Conservation (phyloP, 495 filamentous ascomycete species). For the Talaromyces adpressus region DNA sequence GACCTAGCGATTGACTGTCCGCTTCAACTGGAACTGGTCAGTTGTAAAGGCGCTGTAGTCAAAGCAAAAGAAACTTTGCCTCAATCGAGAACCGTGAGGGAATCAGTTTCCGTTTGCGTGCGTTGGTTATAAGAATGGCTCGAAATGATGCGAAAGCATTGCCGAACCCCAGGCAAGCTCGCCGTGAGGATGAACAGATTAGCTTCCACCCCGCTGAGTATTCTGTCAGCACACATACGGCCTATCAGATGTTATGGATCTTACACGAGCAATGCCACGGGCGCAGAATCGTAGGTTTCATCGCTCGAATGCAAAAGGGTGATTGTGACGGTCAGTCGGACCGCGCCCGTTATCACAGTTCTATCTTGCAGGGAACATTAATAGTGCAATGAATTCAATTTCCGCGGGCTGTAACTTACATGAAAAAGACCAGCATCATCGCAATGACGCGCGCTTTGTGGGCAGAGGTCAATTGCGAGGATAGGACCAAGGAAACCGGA, state of each 20-base stretch:
- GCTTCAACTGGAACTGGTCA: no score
- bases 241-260: neutral
- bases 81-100: neutral
- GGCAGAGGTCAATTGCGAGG: neutral
- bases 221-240: neutral
- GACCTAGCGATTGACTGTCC: no score
- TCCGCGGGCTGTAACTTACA: neutral
- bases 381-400: neutral
- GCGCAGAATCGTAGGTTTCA: neutral
- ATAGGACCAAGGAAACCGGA: conserved; percentile 14
- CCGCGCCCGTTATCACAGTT: neutral
- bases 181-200: neutral
- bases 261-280: neutral
- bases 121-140: neutral
- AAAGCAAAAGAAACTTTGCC: neutral
- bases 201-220: neutral
- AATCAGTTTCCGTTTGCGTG: neutral
- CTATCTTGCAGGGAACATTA: neutral
- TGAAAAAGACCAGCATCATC: neutral
- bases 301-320: neutral
- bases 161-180: neutral
- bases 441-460: neutral
- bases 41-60: no score
- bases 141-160: neutral
- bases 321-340: neutral